phyloP scores from a whole-genome alignment of 345 rosid species.

The Salix purpurea region DNA sequence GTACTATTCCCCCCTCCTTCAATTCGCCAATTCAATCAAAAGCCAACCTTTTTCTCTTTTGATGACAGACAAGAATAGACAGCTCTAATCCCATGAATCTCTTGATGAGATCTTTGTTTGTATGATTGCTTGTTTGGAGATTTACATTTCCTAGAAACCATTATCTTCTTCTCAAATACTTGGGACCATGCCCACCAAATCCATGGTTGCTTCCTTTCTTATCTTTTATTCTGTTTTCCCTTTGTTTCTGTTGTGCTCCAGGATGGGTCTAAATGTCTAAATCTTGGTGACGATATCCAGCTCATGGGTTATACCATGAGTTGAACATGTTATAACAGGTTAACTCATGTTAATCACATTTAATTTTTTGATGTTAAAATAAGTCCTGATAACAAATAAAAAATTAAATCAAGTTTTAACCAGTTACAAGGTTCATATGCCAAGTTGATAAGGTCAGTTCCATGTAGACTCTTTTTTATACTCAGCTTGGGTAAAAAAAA shows the following conservation, averaged over 20 bases:
- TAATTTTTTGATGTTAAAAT: too few species aligned
- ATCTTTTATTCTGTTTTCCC: neutral
- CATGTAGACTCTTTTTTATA: too few species aligned
- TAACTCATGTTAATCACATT: too few species aligned
- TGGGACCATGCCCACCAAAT: neutral
- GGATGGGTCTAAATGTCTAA: too few species aligned
- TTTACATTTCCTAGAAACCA: slow-evolving; percentile 6
- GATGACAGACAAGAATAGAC: slow-evolving; percentile 25
- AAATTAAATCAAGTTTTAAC: too few species aligned
- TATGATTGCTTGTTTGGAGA: neutral
- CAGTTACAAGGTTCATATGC: too few species aligned
- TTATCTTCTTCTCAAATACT: slow-evolving; percentile 5
- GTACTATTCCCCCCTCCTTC: slow-evolving; percentile 1
- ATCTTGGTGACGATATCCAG: too few species aligned
- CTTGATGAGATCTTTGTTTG: slow-evolving; percentile 25
- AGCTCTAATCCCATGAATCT: slow-evolving; percentile 41
- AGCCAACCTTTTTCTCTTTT: slow-evolving; percentile 17
- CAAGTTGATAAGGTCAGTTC: too few species aligned
- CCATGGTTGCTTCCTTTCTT: neutral
- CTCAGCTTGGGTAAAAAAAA: too few species aligned
- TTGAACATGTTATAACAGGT: too few species aligned
- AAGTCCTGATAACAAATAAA: too few species aligned
- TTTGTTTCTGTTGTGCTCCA: neutral
- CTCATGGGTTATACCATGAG: too few species aligned
- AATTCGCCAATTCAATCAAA: slow-evolving; percentile 34